Base-by-base conservation (phyloP, 805 yeast species). In the Spathaspora passalidarum region DNA sequence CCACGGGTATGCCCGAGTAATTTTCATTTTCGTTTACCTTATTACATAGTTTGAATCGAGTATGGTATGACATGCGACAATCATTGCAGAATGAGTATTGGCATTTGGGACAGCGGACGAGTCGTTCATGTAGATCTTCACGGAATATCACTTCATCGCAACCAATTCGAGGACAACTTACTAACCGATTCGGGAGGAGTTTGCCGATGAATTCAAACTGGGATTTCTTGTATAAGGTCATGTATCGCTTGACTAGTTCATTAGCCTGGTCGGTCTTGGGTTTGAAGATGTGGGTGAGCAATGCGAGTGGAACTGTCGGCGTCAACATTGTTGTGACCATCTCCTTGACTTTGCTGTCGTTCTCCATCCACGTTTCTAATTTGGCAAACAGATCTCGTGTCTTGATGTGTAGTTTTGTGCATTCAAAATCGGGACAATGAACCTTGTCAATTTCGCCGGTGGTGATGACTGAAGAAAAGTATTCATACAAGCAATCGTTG, bases 21-120 rank as follows among this genome's bases (percentile, higher is more conserved):
- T 55, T 43, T 54, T 62, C 40, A 16, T 38, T 39, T n/a, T 43
- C 40, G 32, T 32, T 34, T 34, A 53, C 55, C 43, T 57, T 68
- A 5, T 42, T 39, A 57, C 88, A 82, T 21, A 56, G 56, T 47
- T 75, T 74, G 42, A 65, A 66, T 13, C 66, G 64, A 1, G 85
- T 84, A 59, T 82, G 88, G 81, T 84, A 82, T 2, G 85, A 77
- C 50, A 75, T 81, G 5, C 69, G 59, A 58, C 88, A 82, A 21
- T 68, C 68, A 48, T 68, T 68, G 54, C 88, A 82, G 50, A 80
- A 82, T 0, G 82, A 81, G 50, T 73, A 68, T 9, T 62, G 59
- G 56, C 87, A 82, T 3, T 56, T 49, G 0, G 69, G 61, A 54
- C 88, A 82, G 16, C 73, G 66, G 3, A 78, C 68, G 45, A 82